A percentile compares a stretch with the other conserved stretches of the same genome.
phyloP scores from a whole-genome alignment of 805 yeast genomes.

The Saccharomycopsis javanensis region DNA sequence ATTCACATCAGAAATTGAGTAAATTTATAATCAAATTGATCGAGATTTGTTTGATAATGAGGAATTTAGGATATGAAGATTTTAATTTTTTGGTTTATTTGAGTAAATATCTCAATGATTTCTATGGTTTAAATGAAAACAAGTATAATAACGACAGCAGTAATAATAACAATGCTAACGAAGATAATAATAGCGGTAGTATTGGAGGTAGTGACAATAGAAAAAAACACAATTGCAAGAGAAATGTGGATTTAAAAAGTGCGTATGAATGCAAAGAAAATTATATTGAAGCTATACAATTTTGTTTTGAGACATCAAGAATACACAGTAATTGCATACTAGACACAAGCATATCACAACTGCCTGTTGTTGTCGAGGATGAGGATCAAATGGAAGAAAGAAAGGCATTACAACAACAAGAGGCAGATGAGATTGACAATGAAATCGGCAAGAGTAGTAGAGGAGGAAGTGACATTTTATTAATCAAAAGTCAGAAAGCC shows the following conservation, averaged over 20 bases:
- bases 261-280: neutral
- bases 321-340: conserved; percentile 5
- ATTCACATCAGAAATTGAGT: conserved; percentile 58
- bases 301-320: conserved; percentile 16
- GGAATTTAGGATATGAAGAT: conserved; percentile 73
- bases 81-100: conserved; percentile 80
- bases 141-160: conserved; percentile 76
- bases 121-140: conserved; percentile 85
- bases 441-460: neutral
- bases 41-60: conserved; percentile 59
- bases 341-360: neutral
- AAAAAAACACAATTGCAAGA: too few species aligned
- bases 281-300: conserved; percentile 10
- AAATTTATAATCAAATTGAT: conserved; percentile 67
- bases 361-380: conserved; percentile 6
- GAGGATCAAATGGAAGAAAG: conserved; percentile 16
- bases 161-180: conserved; percentile 54
- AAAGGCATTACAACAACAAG: conserved; percentile 7
- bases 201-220: neutral
- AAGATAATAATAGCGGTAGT: neutral
- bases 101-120: conserved; percentile 59
- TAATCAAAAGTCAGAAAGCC: neutral
- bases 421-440: neutral
- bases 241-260: too few species aligned
- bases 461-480: neutral